Evolutionary conservation across 352 stramenopile genomes (phyloP), one percentile per base, ranked within the genome.

Genomic region (Globisporangium echinulatum): DNA sequence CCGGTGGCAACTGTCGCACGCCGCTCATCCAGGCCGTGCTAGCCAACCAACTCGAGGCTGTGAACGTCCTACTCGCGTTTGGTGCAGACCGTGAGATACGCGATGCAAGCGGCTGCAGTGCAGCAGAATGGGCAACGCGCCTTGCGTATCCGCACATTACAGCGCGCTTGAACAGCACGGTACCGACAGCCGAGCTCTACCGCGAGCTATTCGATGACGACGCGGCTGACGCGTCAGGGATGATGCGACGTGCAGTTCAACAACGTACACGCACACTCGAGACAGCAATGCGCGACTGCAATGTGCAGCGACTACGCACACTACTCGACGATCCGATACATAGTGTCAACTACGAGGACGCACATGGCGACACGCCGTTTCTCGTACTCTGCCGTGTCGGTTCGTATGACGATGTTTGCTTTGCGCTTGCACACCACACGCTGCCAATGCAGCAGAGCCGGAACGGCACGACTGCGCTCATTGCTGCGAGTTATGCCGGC

Each of bases 271-370:
- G 58, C 7, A 40, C 79, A 37, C 68, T 88, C 47, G 71, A 87
- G 14, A 64, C 49, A 36, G 66, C 67, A n/a, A 69, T 90, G 56
- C 56, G 36, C 11, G 47, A 66, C 14, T 56, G 51, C 39, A 54
- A 88, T 48, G 4, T 88, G 0, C 15, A 14, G 9, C 57, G 53
- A 17, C 63, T 88, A 14, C 54, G 59, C 13, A 60, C 84, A 5
- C 56, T 88, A 3, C 53, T 69, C 17, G 62, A 79, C 37, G 62
- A 66, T 7, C 43, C 54, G 2, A 64, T 68, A 7, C 69, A 75
- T 37, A 79, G 78, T 42, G 67, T 73, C 0, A 88, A 88, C 56
- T 79, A 77, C 33, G 80, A 90, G 58, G 66, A 73, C 49, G 14
- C 19, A 0, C 52, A 25, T 0, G 78, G 80, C n/a, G 71, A 75